Conservation (phyloP, 139 green algal species). For the Closterium sp. region DNA sequence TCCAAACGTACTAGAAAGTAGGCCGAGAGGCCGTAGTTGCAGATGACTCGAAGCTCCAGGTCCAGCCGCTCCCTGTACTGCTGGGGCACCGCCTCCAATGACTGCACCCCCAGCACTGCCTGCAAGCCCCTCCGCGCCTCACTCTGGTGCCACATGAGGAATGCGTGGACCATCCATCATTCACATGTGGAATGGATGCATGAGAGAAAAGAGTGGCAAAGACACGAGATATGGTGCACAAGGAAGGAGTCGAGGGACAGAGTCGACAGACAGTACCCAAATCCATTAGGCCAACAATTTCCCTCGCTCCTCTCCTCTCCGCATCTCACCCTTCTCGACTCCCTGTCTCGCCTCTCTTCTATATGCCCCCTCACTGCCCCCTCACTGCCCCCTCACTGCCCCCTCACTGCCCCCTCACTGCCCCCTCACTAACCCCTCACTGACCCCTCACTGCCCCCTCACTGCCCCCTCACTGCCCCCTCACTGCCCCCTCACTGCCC, state of each 20-base stretch:
- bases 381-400: too few species aligned
- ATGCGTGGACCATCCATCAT: background rate
- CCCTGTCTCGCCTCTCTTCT: too few species aligned
- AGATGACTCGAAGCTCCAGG: conserved; percentile 21
- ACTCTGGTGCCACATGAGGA: background rate
- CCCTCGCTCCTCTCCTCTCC: background rate
- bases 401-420: too few species aligned
- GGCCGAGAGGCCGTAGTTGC: conserved; percentile 21
- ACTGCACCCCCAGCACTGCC: background rate
- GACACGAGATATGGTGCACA: too few species aligned
- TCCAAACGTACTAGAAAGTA: conserved; percentile 36
- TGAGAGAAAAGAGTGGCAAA: too few species aligned
- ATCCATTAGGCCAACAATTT: background rate
- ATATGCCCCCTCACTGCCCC: too few species aligned
- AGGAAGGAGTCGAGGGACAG: too few species aligned
- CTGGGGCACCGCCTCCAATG: background rate
- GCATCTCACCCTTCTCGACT: background rate
- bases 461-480: too few species aligned
- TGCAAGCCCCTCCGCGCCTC: background rate
- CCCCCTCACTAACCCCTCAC: too few species aligned
- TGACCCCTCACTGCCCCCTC: too few species aligned
- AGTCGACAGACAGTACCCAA: background rate
- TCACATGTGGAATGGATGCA: too few species aligned
- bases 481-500: too few species aligned
- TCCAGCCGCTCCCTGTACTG: conserved; percentile 17